A percentile compares a stretch with the other conserved stretches of the same genome.
Evolutionary conservation across 345 rosid species (phyloP).

Genomic region (Salix brachista): DNA sequence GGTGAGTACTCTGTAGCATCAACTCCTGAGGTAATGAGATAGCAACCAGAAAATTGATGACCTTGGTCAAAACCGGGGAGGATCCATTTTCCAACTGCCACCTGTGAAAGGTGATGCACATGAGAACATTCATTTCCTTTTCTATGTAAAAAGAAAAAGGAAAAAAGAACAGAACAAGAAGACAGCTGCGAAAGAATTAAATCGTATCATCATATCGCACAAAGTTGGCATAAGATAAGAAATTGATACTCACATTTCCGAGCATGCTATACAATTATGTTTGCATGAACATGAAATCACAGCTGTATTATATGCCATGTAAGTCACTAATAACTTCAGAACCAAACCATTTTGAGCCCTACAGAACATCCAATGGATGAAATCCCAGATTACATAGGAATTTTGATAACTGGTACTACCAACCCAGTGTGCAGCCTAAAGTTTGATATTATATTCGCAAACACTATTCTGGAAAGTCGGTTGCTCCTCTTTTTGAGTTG

Average conservation of each 20-base stretch:
- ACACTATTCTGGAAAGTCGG: neutral
- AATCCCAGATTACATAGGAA: neutral
- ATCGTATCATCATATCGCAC: neutral
- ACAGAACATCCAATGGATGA: neutral
- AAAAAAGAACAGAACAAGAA: neutral
- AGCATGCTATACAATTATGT: neutral
- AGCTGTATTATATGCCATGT: neutral
- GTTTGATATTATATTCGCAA: neutral
- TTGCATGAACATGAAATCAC: neutral
- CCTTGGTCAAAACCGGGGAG: neutral
- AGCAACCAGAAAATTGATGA: neutral
- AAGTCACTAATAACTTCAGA: slow-evolving; percentile 3
- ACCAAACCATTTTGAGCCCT: neutral
- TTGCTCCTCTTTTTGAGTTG: neutral
- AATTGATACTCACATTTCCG: neutral
- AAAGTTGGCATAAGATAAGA: neutral
- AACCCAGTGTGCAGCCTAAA: too few species aligned
- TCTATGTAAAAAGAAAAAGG: neutral
- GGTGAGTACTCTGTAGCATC: neutral
- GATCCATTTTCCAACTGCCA: slow-evolving; percentile 3
- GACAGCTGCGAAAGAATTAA: neutral
- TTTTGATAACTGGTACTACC: too few species aligned
- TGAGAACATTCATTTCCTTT: neutral
- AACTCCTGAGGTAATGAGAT: neutral
- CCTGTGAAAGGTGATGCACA: slow-evolving; percentile 9